Evolutionary conservation across 352 stramenopile genomes (phyloP), one percentile per base, ranked within the genome.

Genomic region (Halophytophthora batemanensis): DNA sequence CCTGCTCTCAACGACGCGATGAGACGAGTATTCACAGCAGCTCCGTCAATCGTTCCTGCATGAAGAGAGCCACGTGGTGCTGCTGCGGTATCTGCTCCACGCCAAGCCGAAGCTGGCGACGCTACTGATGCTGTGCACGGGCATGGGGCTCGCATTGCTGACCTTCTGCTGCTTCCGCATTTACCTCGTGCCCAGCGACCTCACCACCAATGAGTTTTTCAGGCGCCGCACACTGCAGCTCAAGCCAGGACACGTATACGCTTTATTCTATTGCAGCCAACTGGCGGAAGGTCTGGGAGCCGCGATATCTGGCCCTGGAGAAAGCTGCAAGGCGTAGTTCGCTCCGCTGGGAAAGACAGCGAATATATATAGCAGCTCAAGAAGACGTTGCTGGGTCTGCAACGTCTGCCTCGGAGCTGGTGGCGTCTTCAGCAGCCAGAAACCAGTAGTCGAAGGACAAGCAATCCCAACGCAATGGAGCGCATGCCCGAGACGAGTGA

Each of bases 121-220:
- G 28, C 61, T 88, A 7, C 75, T 85, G 37, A 45, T 59, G 23
- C 47, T 82, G 14, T 85, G 70, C 45, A 28, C 55, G 12, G 45
- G 77, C 46, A 82, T 90, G 77, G 77, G 79, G 5, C 46, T 73
- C 4, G 72, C 59, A 2, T 55, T 86, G 5, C 15, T 77, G 2
- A 50, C 51, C 14, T 87, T 90, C 56, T 66, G 59, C 31, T 41
- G 45, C 15, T 90, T 86, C 46, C 76, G 87, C 22, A 60, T 67
- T 44, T 81, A 74, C 23, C 51, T 90, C 25, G 68, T 84, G 14
- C 61, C 58, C 21, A 66, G 21, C 25, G 87, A 90, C 55, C 51
- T 55, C 18, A 90, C 79, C 8, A 90, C 79, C 2, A 90, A 87
- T 53, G 79, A 87, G 45, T 87, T 87, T 36, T 87, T 87, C 64